These are phyloP conservation scores for Trichaptum fuscoviolaceum DNA, from an alignment of 768 basidiomycete species.

Conservation along the genomic window DNA sequence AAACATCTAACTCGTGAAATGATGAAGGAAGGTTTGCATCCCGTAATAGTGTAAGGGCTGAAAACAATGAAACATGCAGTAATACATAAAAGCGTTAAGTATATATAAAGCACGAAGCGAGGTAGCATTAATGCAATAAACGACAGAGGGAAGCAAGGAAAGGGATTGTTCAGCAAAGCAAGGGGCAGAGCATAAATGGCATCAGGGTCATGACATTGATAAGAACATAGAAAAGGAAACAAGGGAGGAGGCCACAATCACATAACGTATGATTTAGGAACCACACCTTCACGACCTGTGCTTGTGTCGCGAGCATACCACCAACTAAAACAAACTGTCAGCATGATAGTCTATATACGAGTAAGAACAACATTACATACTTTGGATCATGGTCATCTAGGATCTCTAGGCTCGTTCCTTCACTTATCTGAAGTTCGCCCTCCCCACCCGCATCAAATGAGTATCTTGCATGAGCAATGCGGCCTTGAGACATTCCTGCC, in stretches of 20 bases:
- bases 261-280: conserved; percentile 75
- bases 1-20: background rate
- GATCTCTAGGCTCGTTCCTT: conserved; percentile 69
- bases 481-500: conserved; percentile 51
- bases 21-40: background rate
- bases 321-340: conserved; percentile 53
- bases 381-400: conserved; percentile 77
- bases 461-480: conserved; percentile 76
- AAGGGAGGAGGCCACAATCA: conserved; percentile 8
- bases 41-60: too few species aligned
- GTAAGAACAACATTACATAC: conserved; percentile 39
- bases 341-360: conserved; percentile 7
- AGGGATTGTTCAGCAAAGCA: conserved; percentile 10
- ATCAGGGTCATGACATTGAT: conserved; percentile 13
- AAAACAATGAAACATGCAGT: background rate
- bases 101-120: conserved; percentile 1
- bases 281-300: conserved; percentile 81
- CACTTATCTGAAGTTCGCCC: conserved; percentile 66
- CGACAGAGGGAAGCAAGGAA: conserved; percentile 2
- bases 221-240: conserved; percentile 20
- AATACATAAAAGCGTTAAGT: background rate
- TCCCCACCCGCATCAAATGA: conserved; percentile 77
- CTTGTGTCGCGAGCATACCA: conserved; percentile 86
- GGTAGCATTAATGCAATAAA: background rate
- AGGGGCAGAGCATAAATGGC: conserved; percentile 8